Conservation (phyloP, 176 grass and related monocot genomes). For the Eremochloa ophiuroides region DNA sequence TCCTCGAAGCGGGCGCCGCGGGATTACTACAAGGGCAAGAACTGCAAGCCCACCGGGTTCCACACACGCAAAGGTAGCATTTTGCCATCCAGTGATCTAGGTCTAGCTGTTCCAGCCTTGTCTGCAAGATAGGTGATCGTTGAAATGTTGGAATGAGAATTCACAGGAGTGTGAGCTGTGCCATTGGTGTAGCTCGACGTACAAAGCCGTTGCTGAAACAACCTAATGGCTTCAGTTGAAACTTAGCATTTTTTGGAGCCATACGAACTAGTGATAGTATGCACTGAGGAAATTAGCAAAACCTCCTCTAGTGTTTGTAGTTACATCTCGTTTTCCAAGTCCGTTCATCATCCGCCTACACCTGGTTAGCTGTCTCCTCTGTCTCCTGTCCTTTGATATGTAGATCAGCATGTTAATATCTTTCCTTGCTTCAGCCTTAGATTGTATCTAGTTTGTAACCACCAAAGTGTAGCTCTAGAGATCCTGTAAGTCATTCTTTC, state of each 20-base stretch:
- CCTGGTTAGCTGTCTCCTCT: neutral
- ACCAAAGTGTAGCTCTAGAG: neutral
- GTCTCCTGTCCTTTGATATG: neutral
- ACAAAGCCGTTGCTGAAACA: neutral
- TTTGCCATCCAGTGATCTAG: neutral
- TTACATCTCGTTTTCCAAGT: neutral
- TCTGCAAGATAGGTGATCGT: neutral
- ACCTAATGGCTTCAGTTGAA: neutral
- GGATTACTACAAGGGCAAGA: conserved; percentile 99
- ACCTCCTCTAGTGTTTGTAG: neutral
- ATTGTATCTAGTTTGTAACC: neutral
- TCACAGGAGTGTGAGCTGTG: neutral
- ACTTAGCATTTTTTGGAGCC: neutral
- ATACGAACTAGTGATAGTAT: neutral
- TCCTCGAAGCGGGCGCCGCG: conserved; percentile 81
- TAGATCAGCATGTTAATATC: neutral
- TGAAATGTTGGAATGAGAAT: neutral
- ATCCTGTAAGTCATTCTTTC: neutral
- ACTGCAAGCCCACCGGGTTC: conserved; percentile 95
- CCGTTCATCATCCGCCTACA: neutral
- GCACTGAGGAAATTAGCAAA: neutral
- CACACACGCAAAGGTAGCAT: conserved; percentile 94
- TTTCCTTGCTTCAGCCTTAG: neutral
- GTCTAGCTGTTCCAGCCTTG: neutral
- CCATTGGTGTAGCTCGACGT: neutral